Base-by-base conservation (phyloP, 371 early-diverging fungal genomes). In the Blastocladiella emersonii region DNA sequence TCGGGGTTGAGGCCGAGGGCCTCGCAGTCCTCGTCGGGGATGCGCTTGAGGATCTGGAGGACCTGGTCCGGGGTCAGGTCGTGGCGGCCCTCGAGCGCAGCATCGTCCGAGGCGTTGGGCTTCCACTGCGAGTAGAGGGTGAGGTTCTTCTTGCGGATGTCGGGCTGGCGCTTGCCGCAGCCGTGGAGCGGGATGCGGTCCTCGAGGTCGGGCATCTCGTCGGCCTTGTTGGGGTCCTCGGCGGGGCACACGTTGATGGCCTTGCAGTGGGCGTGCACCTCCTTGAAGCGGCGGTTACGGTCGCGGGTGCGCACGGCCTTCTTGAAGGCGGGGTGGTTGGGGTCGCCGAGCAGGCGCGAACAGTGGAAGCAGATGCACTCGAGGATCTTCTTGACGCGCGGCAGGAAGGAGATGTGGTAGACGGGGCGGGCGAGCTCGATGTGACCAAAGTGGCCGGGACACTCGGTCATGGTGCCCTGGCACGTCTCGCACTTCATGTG, bases 361-460 rank as follows among this genome's bases (percentile, higher is more conserved):
- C 99, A 99, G 68, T 87, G 86, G 74, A 89, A 89, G 79, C 99
- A 99, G 60, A 99, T 92, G 77, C 96, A 92, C 79, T 99, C 99
- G 32, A 99, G 82, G 51, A 98, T 85, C 79, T 99, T 99, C 75
- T 99, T 99, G 65, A 95, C 87, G 19, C 55, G 34, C 35, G 68
- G 27, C 45, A 67, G 39, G 32, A 67, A 67, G 49, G 34, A 43
- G n/a, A 90, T 81, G 75, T 99, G 99, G 77, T 86, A 98, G 32
- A 99, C 95, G 17, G 99, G 98, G 73, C 90, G 91, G n/a, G 91
- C 91, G 12, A 99, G 84, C 71, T 98, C 96, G 68, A 99, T 96
- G 70, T 98, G 95, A 17, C 95, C 99, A 85, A 98, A 99, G 74
- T 99, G 99, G 39, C 99, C 99, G 27, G 91, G 91, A 72, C 99